phyloP scores from a whole-genome alignment of 2,329 filamentous ascomycete species.

The Sporothrix brunneoviolacea region DNA sequence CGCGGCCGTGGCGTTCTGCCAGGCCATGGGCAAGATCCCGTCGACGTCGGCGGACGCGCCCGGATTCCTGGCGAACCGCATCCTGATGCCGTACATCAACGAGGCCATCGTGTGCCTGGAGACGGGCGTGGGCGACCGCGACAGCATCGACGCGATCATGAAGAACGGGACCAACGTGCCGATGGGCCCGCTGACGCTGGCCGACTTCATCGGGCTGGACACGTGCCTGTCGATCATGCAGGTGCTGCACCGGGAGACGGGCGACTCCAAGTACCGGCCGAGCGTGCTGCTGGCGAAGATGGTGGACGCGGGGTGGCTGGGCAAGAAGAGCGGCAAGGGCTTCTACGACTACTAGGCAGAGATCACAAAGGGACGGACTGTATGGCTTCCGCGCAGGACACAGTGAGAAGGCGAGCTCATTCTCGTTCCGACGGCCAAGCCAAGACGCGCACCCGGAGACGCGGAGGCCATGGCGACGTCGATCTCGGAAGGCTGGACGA shows the following conservation, averaged over 20 bases:
- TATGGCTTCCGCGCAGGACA: too few species aligned
- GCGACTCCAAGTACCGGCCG: slow-evolving; percentile 92
- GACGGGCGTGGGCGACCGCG: slow-evolving; percentile 79
- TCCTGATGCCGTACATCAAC: slow-evolving; percentile 99
- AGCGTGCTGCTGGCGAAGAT: slow-evolving; percentile 84
- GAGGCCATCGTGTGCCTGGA: slow-evolving; percentile 95
- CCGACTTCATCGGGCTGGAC: slow-evolving; percentile 95
- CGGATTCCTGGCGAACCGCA: slow-evolving; percentile 92
- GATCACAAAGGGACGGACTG: too few species aligned
- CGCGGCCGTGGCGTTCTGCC: slow-evolving; percentile 77
- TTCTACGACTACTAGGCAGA: slow-evolving; percentile 74
- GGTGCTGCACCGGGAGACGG: slow-evolving; percentile 83
- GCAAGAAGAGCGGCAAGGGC: slow-evolving; percentile 94
- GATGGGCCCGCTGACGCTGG: slow-evolving; percentile 90
- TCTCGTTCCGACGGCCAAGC: too few species aligned
- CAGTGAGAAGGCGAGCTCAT: too few species aligned
- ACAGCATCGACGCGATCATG: slow-evolving; percentile 97
- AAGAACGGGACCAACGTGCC: slow-evolving; percentile 98
- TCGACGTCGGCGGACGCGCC: slow-evolving; percentile 84
- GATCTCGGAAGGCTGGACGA: background rate
- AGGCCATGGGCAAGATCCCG: slow-evolving; percentile 86
- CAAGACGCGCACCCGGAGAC: too few species aligned
- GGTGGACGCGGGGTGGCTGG: slow-evolving; percentile 96
- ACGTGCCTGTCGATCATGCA: slow-evolving; percentile 97
- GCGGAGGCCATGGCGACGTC: background rate